Evolutionary conservation across 1,284 basidiomycete species (phyloP), one percentile per base, ranked within the genome.

Genomic region (Stereum hirsutum): DNA sequence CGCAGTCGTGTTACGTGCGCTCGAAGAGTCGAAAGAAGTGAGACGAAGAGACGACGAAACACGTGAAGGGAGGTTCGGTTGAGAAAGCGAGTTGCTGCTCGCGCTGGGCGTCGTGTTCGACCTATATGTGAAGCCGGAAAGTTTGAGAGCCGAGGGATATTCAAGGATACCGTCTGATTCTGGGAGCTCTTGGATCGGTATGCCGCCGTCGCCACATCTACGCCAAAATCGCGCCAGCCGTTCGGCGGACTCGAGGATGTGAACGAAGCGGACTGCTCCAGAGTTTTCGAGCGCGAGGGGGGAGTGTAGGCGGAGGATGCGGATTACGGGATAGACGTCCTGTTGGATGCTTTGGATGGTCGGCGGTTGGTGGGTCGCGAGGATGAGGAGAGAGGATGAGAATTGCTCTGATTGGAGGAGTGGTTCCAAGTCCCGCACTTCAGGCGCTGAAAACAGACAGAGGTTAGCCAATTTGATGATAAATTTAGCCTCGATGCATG

Each of bases 221-320:
- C 70, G 62, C 74, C 74, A 78, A 1, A 62, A 39, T 15, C 63
- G 59, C 0, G 68, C 71, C 10, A 77, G 64, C 23, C 66, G 67
- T 46, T 74, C 70, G 0, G 75, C 76, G 53, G 72, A 70, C 37
- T 76, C 72, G 17, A 77, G 60, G 2, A 74, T 54, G 42, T 60
- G 57, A n/a, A 72, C 69, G 45, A 79, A 66, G 7, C 69, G 66
- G 6, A 74, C 57, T 1, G 75, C 72, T 30, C 70, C 70, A 2
- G 63, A 55, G 36, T 69, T 65, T 42, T 73, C 68, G 11, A 68
- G 58, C 8, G 60, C 63, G 11, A 74, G 59, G 0, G 72, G 69
- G 0, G 58, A 45, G 2, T 59, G 49, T 10, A 78, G 65, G 17
- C 62, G 68, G 4, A 78, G 62, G 43, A 75, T 57, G 48, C 70